Evolutionary conservation across 1,284 basidiomycete species (phyloP).

Genomic region (Stygiomarasmius scandens): DNA sequence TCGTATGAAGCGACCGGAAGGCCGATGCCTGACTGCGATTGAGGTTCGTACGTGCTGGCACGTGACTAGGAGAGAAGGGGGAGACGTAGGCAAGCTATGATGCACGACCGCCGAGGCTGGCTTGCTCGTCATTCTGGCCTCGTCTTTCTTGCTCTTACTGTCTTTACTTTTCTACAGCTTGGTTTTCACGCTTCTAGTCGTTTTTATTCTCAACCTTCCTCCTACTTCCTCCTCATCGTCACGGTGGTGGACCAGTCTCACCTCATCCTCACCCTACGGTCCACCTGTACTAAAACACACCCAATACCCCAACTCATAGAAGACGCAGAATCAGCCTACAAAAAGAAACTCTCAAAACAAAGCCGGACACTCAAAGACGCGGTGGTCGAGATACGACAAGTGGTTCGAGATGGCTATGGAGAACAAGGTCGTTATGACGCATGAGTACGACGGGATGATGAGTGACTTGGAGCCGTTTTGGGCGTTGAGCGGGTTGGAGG

Average conservation of each 20-base stretch:
- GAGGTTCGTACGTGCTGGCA: too few species aligned
- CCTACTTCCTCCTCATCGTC: neutral
- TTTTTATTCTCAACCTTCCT: neutral
- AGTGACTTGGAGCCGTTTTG: constrained; percentile 84
- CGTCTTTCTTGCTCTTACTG: neutral
- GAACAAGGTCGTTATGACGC: constrained; percentile 78
- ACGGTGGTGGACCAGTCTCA: neutral
- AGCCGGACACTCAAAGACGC: constrained; percentile 77
- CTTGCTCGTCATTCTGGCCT: neutral
- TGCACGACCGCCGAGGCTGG: neutral
- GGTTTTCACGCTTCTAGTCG: neutral
- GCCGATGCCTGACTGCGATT: too few species aligned
- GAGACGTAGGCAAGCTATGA: too few species aligned
- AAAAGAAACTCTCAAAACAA: constrained; percentile 69
- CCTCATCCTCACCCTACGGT: neutral
- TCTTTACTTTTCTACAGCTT: constrained; percentile 1
- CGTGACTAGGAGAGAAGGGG: too few species aligned
- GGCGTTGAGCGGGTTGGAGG: constrained; percentile 69
- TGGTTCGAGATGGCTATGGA: constrained; percentile 86
- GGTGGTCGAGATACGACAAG: constrained; percentile 77
- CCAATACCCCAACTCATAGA: constrained; percentile 85
- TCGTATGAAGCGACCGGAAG: too few species aligned
- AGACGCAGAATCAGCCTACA: constrained; percentile 71
- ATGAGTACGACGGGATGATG: constrained; percentile 88
- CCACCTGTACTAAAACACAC: constrained; percentile 41